phyloP scores from a whole-genome alignment of 2,329 filamentous ascomycete genomes.

The Hypoxylon rubiginosum region DNA sequence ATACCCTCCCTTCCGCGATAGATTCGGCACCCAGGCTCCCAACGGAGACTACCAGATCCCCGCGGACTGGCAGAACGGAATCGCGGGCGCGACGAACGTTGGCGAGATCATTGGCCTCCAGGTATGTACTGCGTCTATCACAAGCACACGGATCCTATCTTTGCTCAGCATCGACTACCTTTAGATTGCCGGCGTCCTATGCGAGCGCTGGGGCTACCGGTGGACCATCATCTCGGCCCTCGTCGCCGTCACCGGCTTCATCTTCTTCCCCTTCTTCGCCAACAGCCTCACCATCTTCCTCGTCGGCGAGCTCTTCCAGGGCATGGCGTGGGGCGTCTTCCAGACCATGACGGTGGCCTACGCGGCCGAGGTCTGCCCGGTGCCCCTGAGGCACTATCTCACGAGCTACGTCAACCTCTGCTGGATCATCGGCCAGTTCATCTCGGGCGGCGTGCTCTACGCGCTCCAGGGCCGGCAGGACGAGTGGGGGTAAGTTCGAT shows the following conservation, averaged over 20 bases:
- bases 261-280: conserved; percentile 60
- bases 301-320: conserved; percentile 57
- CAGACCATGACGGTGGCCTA: conserved; percentile 51
- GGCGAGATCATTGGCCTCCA: conserved; percentile 63
- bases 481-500: conserved; percentile 48
- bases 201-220: conserved; percentile 57
- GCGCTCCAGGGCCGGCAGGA: conserved; percentile 45
- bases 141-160: background rate
- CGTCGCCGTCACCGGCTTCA: conserved; percentile 54
- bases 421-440: conserved; percentile 57
- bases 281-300: conserved; percentile 53
- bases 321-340: conserved; percentile 56
- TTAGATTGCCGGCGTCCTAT: conserved; percentile 58
- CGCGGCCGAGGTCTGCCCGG: conserved; percentile 50
- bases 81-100: conserved; percentile 59
- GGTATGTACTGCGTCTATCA: conserved; percentile 36
- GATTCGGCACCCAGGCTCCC: conserved; percentile 50
- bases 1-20: conserved; percentile 53
- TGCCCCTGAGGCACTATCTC: conserved; percentile 49
- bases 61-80: conserved; percentile 62
- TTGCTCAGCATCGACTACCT: background rate
- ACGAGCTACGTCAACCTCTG: conserved; percentile 50
- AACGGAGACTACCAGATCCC: conserved; percentile 58
- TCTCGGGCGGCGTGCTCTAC: conserved; percentile 52
- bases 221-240: conserved; percentile 58